Base-by-base conservation (phyloP, 441 rosid species). In the Syzygium syzygioides region DNA sequence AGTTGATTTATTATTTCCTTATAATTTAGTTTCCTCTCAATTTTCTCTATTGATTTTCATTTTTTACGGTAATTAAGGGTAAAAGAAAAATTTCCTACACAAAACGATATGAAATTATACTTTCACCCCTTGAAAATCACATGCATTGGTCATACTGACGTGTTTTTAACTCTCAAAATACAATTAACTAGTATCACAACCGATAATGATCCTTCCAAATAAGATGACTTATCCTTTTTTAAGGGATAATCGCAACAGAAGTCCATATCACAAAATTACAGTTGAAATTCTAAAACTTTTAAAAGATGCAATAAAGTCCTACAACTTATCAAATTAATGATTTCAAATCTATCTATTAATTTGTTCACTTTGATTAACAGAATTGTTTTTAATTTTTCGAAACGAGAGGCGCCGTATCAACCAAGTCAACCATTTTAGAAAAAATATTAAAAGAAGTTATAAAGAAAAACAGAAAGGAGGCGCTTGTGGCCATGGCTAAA, bases 261-360 rank as follows among this genome's bases (percentile, higher is more conserved):
- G 55, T 53, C 55, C 14, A 12, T 28, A 60, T 0, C 5, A 0
- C 17, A 62, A 14, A 62, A 14, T 37, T 30, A 4, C 5, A 66
- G 9, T 66, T 66, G 6, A 17, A 32, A 1, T 66, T 2, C 0
- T 2, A 9, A 4, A 17, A 66, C 0, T 28, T 62, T 62, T 0
- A n/a, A 62, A 54, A 62, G 6, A 0, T 62, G 3, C 1, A n/a
- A 9, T n/a, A 0, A 62, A 62, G 6, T 14, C 14, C 0, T 62
- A 62, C 14, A 62, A 14, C 8, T 6, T 7, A n/a, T 62, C 0
- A 1, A 62, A 62, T 62, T 7, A 1, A 2, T 62, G 9, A 4
- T 14, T 14, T 62, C 45, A 4, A 32, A 6, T 8, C 25, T 18
- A 25, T 32, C 6, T 30, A 0, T 2, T 32, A 66, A 66, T 32